phyloP scores from a whole-genome alignment of 2,329 filamentous ascomycete genomes.

The Fusarium paranaense region DNA sequence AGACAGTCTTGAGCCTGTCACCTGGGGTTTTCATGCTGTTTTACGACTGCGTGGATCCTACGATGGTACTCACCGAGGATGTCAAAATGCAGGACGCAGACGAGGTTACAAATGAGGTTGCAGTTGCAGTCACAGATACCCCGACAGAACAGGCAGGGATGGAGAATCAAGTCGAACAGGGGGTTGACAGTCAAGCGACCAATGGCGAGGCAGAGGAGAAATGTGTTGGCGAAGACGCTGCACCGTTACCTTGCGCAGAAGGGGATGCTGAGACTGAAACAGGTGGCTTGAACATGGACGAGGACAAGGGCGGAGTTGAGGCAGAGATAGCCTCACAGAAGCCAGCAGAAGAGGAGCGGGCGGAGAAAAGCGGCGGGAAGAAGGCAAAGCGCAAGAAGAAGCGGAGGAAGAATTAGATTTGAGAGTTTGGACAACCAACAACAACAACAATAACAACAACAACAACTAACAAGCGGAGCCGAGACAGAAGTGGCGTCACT shows the following conservation, averaged over 20 bases:
- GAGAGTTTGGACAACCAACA: background rate
- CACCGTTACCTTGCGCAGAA: slow-evolving; percentile 9
- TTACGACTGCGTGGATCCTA: slow-evolving; percentile 80
- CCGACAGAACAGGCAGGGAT: slow-evolving; percentile 1
- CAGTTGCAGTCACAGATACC: slow-evolving; percentile 4
- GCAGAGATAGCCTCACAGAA: background rate
- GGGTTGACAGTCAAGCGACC: slow-evolving; percentile 12
- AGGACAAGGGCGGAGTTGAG: slow-evolving; percentile 6
- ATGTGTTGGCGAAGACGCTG: slow-evolving; percentile 13
- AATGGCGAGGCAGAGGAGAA: slow-evolving; percentile 18
- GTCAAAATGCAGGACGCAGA: slow-evolving; percentile 37
- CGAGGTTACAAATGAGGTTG: slow-evolving; percentile 19
- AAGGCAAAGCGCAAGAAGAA: background rate
- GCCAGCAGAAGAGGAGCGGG: background rate
- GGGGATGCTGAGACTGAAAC: slow-evolving; percentile 25
- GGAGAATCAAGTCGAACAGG: slow-evolving; percentile 14
- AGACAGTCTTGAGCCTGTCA: slow-evolving; percentile 77
- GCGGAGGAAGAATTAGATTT: background rate
- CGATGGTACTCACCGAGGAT: slow-evolving; percentile 55
- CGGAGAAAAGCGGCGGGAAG: background rate
- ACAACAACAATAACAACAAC: background rate
- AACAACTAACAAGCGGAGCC: background rate
- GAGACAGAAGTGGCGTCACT: slow-evolving; percentile 1
- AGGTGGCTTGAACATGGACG: slow-evolving; percentile 5
- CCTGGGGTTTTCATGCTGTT: slow-evolving; percentile 95